phyloP scores from a whole-genome alignment of 331 rosid species.

The Arachis monticola region DNA sequence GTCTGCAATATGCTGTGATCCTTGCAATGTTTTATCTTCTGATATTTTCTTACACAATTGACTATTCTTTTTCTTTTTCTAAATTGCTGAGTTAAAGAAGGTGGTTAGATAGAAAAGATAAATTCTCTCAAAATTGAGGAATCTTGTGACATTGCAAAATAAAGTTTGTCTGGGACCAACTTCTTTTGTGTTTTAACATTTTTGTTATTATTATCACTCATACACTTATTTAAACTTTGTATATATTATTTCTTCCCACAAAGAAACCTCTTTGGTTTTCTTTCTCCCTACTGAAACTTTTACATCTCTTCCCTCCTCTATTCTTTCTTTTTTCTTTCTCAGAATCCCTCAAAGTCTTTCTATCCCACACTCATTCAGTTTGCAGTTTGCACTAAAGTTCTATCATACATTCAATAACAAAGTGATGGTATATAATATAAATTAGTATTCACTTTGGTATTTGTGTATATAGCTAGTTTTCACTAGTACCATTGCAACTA shows the following conservation, averaged over 20 bases:
- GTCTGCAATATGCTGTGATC: conserved; percentile 36
- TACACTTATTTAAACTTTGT: conserved; percentile 45
- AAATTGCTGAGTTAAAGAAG: too few species aligned
- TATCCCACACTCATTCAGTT: conserved; percentile 33
- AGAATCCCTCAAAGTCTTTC: conserved; percentile 29
- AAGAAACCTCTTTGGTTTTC: conserved; percentile 50
- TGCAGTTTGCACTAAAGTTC: conserved; percentile 44
- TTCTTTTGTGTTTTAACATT: too few species aligned
- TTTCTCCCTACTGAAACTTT: conserved; percentile 51
- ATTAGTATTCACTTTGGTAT: conserved; percentile 29
- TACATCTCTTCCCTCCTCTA: conserved; percentile 54
- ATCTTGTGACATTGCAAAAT: too few species aligned
- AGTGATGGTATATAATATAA: conserved; percentile 8
- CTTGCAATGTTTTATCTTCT: conserved; percentile 52
- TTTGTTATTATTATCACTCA: too few species aligned
- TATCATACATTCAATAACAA: conserved; percentile 37
- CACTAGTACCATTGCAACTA: conserved; percentile 34
- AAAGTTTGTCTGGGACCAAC: too few species aligned
- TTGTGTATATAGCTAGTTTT: conserved; percentile 40
- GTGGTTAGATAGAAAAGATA: too few species aligned
- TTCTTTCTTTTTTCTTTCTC: conserved; percentile 9
- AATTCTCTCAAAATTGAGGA: too few species aligned
- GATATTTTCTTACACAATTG: conserved; percentile 53
- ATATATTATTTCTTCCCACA: conserved; percentile 52
- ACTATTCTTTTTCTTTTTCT: conserved; percentile 34